Conservation (phyloP, 192 early-diverging fungal species). For the Coemansia guatemalensis region DNA sequence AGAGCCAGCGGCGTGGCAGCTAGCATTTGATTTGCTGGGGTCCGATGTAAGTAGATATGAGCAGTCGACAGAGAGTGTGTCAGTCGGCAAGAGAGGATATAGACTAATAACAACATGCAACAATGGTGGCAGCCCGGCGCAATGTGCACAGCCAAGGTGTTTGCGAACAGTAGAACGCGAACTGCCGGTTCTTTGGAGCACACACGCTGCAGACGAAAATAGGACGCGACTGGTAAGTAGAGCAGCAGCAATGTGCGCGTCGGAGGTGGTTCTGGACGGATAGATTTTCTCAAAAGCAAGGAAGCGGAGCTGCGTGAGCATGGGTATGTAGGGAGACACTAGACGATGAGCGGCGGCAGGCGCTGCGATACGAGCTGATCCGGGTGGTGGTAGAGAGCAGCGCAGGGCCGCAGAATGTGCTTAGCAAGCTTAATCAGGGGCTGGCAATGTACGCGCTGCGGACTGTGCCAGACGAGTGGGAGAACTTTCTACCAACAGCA, state of each 20-base stretch:
- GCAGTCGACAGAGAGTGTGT: too few species aligned
- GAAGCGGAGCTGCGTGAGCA: background rate
- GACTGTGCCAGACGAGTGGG: slow-evolving; percentile 29
- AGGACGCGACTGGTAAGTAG: slow-evolving; percentile 28
- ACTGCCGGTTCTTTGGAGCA: slow-evolving; percentile 51
- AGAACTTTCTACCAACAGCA: slow-evolving; percentile 20
- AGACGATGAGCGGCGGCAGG: slow-evolving; percentile 37
- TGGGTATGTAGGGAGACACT: slow-evolving; percentile 28
- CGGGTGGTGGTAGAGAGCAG: slow-evolving; percentile 38
- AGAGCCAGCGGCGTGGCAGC: slow-evolving; percentile 42
- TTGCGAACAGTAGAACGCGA: slow-evolving; percentile 10
- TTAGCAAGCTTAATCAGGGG: slow-evolving; percentile 41
- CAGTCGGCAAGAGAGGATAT: too few species aligned
- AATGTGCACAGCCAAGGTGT: background rate
- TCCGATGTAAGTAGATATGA: slow-evolving; percentile 7
- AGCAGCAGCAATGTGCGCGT: too few species aligned
- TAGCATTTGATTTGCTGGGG: slow-evolving; percentile 44
- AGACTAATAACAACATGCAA: background rate
- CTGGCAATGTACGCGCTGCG: slow-evolving; percentile 38
- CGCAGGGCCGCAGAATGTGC: slow-evolving; percentile 32
- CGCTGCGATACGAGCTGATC: slow-evolving; percentile 32
- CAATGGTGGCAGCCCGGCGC: background rate
- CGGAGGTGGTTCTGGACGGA: background rate
- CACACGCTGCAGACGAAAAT: slow-evolving; percentile 49
- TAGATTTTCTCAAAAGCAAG: background rate